A percentile compares a stretch with the other conserved stretches of the same genome.
These are phyloP conservation scores for Nakazawaea wyomingensis DNA, from an alignment of 805 yeast species.

Conservation along the genomic window DNA sequence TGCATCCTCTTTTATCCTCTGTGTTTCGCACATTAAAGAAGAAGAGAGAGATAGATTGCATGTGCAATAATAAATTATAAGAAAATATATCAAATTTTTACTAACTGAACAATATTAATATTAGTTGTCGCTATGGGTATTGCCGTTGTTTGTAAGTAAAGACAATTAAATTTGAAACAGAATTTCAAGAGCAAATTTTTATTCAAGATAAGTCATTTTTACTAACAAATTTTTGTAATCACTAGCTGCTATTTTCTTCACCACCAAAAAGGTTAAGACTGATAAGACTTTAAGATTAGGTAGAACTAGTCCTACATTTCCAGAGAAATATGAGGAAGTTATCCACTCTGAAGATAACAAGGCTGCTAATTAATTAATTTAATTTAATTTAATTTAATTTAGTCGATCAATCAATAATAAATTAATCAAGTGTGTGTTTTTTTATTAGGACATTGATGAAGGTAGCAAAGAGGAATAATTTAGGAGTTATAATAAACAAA, in stretches of 20 bases:
- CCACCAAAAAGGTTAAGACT: conserved; percentile 43
- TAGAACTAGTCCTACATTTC: conserved; percentile 39
- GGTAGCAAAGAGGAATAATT: too few species aligned
- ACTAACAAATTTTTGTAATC: neutral
- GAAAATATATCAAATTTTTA: neutral
- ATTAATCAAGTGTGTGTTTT: too few species aligned
- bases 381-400: too few species aligned
- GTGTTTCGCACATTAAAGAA: too few species aligned
- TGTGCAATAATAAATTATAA: too few species aligned
- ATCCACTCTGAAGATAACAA: conserved; percentile 19
- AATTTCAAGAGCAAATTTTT: too few species aligned
- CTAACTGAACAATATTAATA: neutral
- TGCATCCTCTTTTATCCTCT: too few species aligned
- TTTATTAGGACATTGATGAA: too few species aligned
- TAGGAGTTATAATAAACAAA: too few species aligned
- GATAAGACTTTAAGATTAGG: conserved; percentile 47
- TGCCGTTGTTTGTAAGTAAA: conserved; percentile 32
- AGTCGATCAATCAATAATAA: too few species aligned
- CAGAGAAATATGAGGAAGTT: conserved; percentile 32
- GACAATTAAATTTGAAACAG: too few species aligned
- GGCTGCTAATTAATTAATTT: neutral
- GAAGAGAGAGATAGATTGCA: too few species aligned
- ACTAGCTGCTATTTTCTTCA: conserved; percentile 41
- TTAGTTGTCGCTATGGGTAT: conserved; percentile 46
- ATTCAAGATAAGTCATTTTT: neutral